phyloP scores from a whole-genome alignment of 1,284 basidiomycete species.

The Cryptococcus sp. region DNA sequence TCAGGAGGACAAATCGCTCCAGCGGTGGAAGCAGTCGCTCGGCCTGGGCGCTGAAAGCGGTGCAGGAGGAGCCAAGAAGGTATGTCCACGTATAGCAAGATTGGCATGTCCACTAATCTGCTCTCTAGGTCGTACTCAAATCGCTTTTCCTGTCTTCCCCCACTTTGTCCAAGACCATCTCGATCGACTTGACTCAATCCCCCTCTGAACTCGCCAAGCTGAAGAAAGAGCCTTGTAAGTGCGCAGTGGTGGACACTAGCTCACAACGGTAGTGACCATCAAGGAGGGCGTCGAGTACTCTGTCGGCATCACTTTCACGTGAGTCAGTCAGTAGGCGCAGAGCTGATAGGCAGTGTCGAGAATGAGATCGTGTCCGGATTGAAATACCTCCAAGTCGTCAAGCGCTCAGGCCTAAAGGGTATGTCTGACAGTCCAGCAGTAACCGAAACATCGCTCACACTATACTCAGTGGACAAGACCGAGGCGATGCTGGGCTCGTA shows the following conservation, averaged over 20 bases:
- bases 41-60: slow-evolving; percentile 52
- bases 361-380: slow-evolving; percentile 59
- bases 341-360: slow-evolving; percentile 43
- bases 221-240: slow-evolving; percentile 57
- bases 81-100: slow-evolving; percentile 13
- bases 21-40: slow-evolving; percentile 60
- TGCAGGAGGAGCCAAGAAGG: slow-evolving; percentile 45
- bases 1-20: slow-evolving; percentile 59
- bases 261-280: slow-evolving; percentile 46
- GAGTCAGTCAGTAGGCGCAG: slow-evolving; percentile 7
- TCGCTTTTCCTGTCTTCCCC: slow-evolving; percentile 57
- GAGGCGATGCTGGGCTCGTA: slow-evolving; percentile 59
- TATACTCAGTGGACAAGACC: slow-evolving; percentile 40
- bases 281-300: slow-evolving; percentile 61
- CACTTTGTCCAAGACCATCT: slow-evolving; percentile 52
- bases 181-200: slow-evolving; percentile 55
- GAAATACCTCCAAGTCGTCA: slow-evolving; percentile 59
- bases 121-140: slow-evolving; percentile 47
- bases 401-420: slow-evolving; percentile 53
- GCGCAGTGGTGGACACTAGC: background rate
- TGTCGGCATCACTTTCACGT: slow-evolving; percentile 57
- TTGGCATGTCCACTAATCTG: background rate
- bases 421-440: slow-evolving; percentile 5
- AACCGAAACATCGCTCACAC: slow-evolving; percentile 3
- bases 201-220: slow-evolving; percentile 52